These are phyloP conservation scores for Chlorella sorokiniana DNA, from an alignment of 139 green algal species.

Conservation along the genomic window DNA sequence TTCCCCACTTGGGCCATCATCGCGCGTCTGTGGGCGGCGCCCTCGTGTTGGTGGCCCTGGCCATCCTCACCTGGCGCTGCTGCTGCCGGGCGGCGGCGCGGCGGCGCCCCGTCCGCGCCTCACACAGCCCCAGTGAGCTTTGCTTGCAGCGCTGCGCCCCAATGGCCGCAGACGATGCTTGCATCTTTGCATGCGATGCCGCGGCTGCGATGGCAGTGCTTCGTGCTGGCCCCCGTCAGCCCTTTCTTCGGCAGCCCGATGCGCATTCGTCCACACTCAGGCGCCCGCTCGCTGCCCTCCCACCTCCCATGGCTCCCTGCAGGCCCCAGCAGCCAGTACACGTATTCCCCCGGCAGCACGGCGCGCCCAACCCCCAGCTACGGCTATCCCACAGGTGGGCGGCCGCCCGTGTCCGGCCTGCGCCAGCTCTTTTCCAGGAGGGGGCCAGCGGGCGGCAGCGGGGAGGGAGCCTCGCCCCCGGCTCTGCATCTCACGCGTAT, in stretches of 20 bases:
- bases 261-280: too few species aligned
- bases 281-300: too few species aligned
- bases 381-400: background rate
- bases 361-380: background rate
- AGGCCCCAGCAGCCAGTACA: conserved; percentile 7
- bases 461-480: too few species aligned
- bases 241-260: background rate
- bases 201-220: too few species aligned
- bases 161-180: too few species aligned
- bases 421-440: too few species aligned
- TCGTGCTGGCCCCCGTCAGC: too few species aligned
- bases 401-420: too few species aligned
- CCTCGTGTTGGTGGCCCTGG: conserved; percentile 12
- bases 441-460: background rate
- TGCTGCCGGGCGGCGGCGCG: conserved; percentile 10
- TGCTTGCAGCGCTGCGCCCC: too few species aligned
- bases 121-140: background rate
- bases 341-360: conserved; percentile 2
- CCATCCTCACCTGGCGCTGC: conserved; percentile 14
- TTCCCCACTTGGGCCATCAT: conserved; percentile 42
- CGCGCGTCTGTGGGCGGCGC: conserved; percentile 11
- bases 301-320: background rate
- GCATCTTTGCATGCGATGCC: too few species aligned
- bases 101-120: background rate
- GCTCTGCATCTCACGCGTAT: too few species aligned